These are phyloP conservation scores for Pyrenochaeta sp. DNA, from an alignment of 2,329 filamentous ascomycete species.

Conservation along the genomic window DNA sequence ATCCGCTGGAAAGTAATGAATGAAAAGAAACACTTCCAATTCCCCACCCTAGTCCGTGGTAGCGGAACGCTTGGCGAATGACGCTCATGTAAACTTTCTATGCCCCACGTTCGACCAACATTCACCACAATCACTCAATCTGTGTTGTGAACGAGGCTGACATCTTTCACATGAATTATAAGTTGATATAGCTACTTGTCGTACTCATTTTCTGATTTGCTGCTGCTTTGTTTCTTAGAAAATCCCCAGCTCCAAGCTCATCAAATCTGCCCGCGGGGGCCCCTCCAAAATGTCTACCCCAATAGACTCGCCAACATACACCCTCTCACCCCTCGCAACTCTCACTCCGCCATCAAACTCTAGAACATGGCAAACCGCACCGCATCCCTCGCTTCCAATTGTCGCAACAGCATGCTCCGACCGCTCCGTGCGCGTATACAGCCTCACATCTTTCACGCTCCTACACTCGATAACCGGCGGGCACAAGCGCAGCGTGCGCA, in stretches of 20 bases:
- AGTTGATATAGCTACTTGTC: too few species aligned
- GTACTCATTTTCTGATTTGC: background rate
- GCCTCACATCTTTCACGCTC: constrained; percentile 78
- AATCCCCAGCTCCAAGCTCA: background rate
- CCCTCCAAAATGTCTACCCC: constrained; percentile 29
- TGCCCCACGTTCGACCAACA: constrained; percentile 13
- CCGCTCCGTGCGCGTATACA: constrained; percentile 90
- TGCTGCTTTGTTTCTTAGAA: background rate
- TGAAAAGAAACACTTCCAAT: constrained; percentile 4
- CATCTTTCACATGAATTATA: too few species aligned
- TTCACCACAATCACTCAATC: constrained; percentile 10
- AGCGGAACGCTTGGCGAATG: constrained; percentile 32
- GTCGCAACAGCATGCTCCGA: constrained; percentile 87
- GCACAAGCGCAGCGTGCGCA: constrained; percentile 89
- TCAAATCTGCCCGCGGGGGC: constrained; percentile 5
- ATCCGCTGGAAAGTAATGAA: too few species aligned
- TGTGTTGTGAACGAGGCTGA: background rate
- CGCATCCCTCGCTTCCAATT: constrained; percentile 87
- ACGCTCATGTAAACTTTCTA: constrained; percentile 31
- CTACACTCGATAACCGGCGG: constrained; percentile 84
- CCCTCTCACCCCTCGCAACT: constrained; percentile 58
- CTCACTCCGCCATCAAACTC: constrained; percentile 61
- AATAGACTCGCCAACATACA: constrained; percentile 18
- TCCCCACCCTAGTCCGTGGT: constrained; percentile 13
- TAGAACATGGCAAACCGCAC: constrained; percentile 84